phyloP scores from a whole-genome alignment of 2,329 filamentous ascomycete species.

The Cladophialophora carrionii region DNA sequence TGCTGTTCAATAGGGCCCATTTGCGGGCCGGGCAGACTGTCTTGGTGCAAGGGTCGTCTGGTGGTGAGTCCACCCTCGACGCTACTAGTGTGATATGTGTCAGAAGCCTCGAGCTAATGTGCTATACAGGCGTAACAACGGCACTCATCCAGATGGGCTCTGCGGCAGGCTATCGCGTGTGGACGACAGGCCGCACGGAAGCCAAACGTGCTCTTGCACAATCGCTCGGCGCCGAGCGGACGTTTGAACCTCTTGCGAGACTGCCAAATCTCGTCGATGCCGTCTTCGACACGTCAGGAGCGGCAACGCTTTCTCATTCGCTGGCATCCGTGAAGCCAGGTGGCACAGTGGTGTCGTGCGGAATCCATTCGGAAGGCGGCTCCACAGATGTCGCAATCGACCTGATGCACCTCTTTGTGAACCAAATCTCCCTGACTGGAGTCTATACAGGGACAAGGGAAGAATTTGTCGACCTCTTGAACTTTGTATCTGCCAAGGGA shows the following conservation, averaged over 20 bases:
- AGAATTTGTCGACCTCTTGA: slow-evolving; percentile 30
- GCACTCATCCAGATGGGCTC: slow-evolving; percentile 30
- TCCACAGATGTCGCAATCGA: slow-evolving; percentile 19
- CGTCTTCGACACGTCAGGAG: slow-evolving; percentile 29
- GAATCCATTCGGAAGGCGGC: slow-evolving; percentile 27
- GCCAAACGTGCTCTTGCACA: slow-evolving; percentile 23
- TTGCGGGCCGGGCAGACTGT: slow-evolving; percentile 27
- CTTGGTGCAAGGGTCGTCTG: slow-evolving; percentile 32
- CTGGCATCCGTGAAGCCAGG: slow-evolving; percentile 26
- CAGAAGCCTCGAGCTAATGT: background rate
- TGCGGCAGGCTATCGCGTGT: slow-evolving; percentile 28
- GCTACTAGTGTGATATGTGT: background rate
- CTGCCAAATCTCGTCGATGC: slow-evolving; percentile 29
- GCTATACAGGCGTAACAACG: slow-evolving; percentile 26
- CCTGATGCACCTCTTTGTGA: slow-evolving; percentile 19
- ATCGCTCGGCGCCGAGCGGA: slow-evolving; percentile 24
- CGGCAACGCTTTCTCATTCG: slow-evolving; percentile 28
- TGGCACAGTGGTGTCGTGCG: slow-evolving; percentile 28
- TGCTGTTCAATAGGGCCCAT: slow-evolving; percentile 28
- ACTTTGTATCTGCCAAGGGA: slow-evolving; percentile 20
- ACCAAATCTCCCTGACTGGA: slow-evolving; percentile 25
- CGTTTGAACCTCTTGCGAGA: slow-evolving; percentile 25
- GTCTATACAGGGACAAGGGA: slow-evolving; percentile 31
- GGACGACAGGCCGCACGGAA: slow-evolving; percentile 28
- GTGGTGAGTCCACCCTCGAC: slow-evolving; percentile 11